phyloP scores from a whole-genome alignment of 768 basidiomycete species.

The Pholiota molesta region DNA sequence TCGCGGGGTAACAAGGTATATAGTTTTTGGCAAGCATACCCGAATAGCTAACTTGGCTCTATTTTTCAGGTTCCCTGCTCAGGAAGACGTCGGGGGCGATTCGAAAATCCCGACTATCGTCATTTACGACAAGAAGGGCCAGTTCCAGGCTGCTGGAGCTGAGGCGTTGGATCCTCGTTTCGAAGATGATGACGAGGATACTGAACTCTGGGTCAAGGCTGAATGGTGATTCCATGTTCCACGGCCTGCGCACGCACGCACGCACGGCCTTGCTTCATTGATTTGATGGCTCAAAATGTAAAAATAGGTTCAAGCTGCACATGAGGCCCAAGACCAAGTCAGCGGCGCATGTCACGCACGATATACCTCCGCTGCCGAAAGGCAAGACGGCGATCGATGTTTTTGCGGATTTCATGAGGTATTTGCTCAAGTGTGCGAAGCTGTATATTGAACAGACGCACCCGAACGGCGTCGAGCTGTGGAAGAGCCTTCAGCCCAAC shows the following conservation, averaged over 20 bases:
- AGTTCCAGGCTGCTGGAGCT: constrained; percentile 44
- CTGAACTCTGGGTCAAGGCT: constrained; percentile 43
- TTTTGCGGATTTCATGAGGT: constrained; percentile 53
- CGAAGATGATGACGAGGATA: constrained; percentile 42
- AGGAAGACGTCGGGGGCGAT: constrained; percentile 47
- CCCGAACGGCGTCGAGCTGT: constrained; percentile 43
- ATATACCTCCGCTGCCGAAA: constrained; percentile 43
- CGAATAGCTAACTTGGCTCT: constrained; percentile 2
- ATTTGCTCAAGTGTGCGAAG: constrained; percentile 46
- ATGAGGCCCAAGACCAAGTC: constrained; percentile 31
- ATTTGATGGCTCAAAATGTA: neutral
- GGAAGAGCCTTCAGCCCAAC: constrained; percentile 43
- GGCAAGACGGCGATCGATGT: constrained; percentile 44
- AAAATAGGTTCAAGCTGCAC: constrained; percentile 41
- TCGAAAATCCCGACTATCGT: constrained; percentile 52
- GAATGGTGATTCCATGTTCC: constrained; percentile 41
- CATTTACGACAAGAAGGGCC: constrained; percentile 46
- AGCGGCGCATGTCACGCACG: constrained; percentile 18
- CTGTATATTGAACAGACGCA: constrained; percentile 52
- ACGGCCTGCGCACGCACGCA: neutral
- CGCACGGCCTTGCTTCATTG: too few species aligned
- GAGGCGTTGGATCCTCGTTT: constrained; percentile 44
- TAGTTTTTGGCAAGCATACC: neutral
- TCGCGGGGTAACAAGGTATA: constrained; percentile 27
- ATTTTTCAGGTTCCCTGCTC: constrained; percentile 44